Percentiles rank a stretch among this genome's conserved stretches.
Conservation (phyloP, 345 rosid genomes). For the Lepidium africanum region DNA sequence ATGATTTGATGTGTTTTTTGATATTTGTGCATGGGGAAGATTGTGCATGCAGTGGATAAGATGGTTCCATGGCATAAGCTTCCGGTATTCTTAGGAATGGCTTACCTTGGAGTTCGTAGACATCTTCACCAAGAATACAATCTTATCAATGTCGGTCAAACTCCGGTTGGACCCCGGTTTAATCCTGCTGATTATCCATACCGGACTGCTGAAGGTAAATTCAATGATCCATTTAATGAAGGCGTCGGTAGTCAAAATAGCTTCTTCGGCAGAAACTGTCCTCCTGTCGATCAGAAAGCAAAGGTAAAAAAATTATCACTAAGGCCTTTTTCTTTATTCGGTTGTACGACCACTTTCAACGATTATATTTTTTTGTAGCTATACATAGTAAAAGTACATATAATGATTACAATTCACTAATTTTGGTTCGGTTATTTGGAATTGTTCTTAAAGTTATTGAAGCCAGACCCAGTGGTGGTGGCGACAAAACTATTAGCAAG, state of each 20-base stretch:
- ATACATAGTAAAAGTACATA: too few species aligned
- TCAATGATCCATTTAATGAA: conserved; percentile 45
- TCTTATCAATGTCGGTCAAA: conserved; percentile 43
- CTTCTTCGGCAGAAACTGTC: conserved; percentile 51
- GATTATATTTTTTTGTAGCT: too few species aligned
- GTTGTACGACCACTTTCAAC: too few species aligned
- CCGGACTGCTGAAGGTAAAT: conserved; percentile 42
- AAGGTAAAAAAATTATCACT: too few species aligned
- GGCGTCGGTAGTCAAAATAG: conserved; percentile 40
- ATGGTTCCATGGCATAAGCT: conserved; percentile 41
- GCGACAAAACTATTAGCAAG: conserved; percentile 45
- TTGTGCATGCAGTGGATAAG: conserved; percentile 43
- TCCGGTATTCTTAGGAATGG: conserved; percentile 45
- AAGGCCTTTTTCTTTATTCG: too few species aligned
- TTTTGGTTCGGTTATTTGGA: neutral
- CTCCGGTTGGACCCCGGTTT: conserved; percentile 37
- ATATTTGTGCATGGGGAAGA: conserved; percentile 18
- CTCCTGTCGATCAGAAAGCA: conserved; percentile 24
- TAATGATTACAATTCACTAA: too few species aligned
- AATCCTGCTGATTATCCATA: conserved; percentile 43
- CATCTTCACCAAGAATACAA: conserved; percentile 53
- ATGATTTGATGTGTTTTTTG: neutral
- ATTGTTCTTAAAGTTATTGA: conserved; percentile 16
- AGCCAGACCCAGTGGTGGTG: conserved; percentile 44
- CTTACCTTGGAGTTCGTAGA: conserved; percentile 39